Conservation (phyloP, 169 alveolate genomes). For the Plasmodium inui region DNA sequence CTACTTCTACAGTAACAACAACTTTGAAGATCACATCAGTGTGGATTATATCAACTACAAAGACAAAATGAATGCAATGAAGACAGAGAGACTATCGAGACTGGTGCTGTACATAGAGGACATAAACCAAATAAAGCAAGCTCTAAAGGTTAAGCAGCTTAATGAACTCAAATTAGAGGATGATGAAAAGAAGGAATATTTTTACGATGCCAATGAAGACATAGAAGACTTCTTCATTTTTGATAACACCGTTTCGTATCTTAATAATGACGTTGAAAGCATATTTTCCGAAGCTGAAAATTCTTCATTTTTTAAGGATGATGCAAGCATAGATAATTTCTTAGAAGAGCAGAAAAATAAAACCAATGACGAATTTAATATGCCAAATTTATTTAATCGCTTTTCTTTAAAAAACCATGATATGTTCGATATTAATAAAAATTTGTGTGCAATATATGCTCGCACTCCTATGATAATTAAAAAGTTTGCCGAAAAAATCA, state of each 20-base stretch:
- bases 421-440: conserved; percentile 57
- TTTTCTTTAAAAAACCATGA: conserved; percentile 71
- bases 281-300: conserved; percentile 65
- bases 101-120: conserved; percentile 73
- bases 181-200: conserved; percentile 50
- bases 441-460: conserved; percentile 61
- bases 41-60: conserved; percentile 38
- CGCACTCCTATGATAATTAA: conserved; percentile 72
- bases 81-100: conserved; percentile 52
- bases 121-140: conserved; percentile 54
- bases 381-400: conserved; percentile 38
- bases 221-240: conserved; percentile 71
- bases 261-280: conserved; percentile 50
- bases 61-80: conserved; percentile 53
- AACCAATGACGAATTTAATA: conserved; percentile 40
- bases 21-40: conserved; percentile 36
- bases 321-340: conserved; percentile 47
- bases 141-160: conserved; percentile 57
- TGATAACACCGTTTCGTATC: conserved; percentile 34
- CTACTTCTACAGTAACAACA: conserved; percentile 33
- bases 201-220: conserved; percentile 75
- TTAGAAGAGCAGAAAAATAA: conserved; percentile 49
- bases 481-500: conserved; percentile 67
- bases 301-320: conserved; percentile 49
- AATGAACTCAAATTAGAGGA: conserved; percentile 15